Evolutionary conservation across 2,329 filamentous ascomycete genomes (phyloP).

Genomic region (Coniochaeta sp.): DNA sequence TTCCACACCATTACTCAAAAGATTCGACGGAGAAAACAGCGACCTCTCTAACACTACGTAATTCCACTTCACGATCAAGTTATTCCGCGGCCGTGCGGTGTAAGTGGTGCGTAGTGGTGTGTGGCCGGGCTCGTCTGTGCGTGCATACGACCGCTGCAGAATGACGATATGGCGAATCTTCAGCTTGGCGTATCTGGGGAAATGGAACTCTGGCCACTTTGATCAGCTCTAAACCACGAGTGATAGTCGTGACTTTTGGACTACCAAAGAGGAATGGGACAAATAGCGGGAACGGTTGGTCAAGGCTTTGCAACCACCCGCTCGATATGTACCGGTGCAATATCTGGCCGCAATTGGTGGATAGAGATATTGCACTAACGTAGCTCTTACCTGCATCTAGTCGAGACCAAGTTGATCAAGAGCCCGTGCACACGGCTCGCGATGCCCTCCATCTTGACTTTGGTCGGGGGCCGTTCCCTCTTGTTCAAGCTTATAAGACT

Average conservation of each 20-base stretch:
- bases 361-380: background rate
- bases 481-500: background rate
- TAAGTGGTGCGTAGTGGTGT: background rate
- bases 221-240: no score
- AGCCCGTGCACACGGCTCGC: background rate
- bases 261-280: background rate
- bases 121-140: background rate
- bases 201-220: background rate
- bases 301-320: background rate
- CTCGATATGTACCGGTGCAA: background rate
- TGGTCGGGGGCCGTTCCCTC: background rate
- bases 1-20: no score
- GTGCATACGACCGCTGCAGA: background rate
- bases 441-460: background rate
- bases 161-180: background rate
- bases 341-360: background rate
- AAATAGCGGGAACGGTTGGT: background rate
- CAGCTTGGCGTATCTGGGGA: background rate
- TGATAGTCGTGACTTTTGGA: background rate
- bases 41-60: no score
- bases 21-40: no score
- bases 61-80: background rate
- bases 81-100: background rate
- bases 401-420: background rate
- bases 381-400: background rate